Base-by-base conservation (phyloP, 805 yeast genomes). In the Metschnikowia sp. region DNA sequence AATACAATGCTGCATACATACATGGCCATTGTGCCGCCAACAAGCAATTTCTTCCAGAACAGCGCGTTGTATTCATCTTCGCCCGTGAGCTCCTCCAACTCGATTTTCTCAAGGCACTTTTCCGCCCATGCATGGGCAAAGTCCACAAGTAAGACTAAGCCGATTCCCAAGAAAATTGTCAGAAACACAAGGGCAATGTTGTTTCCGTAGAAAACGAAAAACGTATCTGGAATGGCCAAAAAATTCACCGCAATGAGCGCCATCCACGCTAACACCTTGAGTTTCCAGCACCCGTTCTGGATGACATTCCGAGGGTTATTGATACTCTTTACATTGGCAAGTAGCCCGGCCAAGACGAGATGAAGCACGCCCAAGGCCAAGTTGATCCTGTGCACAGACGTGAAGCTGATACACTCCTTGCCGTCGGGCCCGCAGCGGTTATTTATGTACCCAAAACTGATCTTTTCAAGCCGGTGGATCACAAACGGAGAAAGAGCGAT, bases 61-160 rank as follows among this genome's bases (percentile, higher is more conserved):
- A 74, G 70, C 1, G 81, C 71, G 41, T 71, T 73, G 42, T 63
- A 68, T 49, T 74, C 79, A 15, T 72, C 74, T 39, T 74, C 81
- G 40, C 77, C 82, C 4, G 76, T 69, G 35, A 72, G 54, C 49
- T 75, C 82, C 48, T 86, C 92, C 58, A 84, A 82, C 62, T 94
- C 98, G 36, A 94, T 88, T 58, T 89, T 87, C 54, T 85, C 90
- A 45, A 94, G 77, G 65, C 99, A 94, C 8, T 86, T 87, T 59
- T 94, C 99, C 0, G 98, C 97, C 97, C 97, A 94, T 56, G 92
- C 92, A 66, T 94, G 98, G 4, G 99, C 98, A 75, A 89, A 94
- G 66, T 94, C 99, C 31, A 94, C 97, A 41, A 94, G 72, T 42
- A 94, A 73, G 11, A 95, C 86, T 48, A 94, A 76, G 1, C 99